Conservation (phyloP, 768 basidiomycete genomes). For the Kwoniella sp. region DNA sequence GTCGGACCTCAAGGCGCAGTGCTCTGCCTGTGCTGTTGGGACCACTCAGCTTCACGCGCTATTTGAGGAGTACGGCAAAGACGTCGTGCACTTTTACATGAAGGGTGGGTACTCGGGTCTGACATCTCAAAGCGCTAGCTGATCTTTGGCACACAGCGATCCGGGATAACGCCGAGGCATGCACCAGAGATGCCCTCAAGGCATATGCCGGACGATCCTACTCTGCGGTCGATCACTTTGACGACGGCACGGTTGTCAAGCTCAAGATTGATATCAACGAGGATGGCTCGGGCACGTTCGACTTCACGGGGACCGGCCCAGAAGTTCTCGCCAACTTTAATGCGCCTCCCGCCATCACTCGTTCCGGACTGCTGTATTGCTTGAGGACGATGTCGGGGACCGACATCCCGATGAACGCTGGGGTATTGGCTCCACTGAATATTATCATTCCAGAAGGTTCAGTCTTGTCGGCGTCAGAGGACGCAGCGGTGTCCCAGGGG, state of each 20-base stretch:
- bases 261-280: slow-evolving; percentile 72
- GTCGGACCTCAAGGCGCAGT: slow-evolving; percentile 37
- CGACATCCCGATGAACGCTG: slow-evolving; percentile 43
- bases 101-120: not conserved
- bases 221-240: slow-evolving; percentile 67
- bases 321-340: slow-evolving; percentile 41
- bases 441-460: slow-evolving; percentile 76
- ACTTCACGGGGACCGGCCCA: slow-evolving; percentile 58
- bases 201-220: slow-evolving; percentile 58
- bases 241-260: slow-evolving; percentile 48
- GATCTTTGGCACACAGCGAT: slow-evolving; percentile 53
- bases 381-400: slow-evolving; percentile 33
- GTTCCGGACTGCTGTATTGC: slow-evolving; percentile 44
- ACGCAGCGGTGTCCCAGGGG: slow-evolving; percentile 67
- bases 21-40: slow-evolving; percentile 28
- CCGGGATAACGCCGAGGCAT: slow-evolving; percentile 77
- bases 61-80: slow-evolving; percentile 35
- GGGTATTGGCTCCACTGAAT: slow-evolving; percentile 45
- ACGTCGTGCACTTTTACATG: slow-evolving; percentile 37
- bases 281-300: slow-evolving; percentile 73
- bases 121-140: not conserved
- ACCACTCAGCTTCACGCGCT: slow-evolving; percentile 28
- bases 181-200: slow-evolving; percentile 70
- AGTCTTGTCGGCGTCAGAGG: slow-evolving; percentile 72
- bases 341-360: slow-evolving; percentile 36